Conservation (phyloP, 768 basidiomycete genomes). For the Trametes cingulata region DNA sequence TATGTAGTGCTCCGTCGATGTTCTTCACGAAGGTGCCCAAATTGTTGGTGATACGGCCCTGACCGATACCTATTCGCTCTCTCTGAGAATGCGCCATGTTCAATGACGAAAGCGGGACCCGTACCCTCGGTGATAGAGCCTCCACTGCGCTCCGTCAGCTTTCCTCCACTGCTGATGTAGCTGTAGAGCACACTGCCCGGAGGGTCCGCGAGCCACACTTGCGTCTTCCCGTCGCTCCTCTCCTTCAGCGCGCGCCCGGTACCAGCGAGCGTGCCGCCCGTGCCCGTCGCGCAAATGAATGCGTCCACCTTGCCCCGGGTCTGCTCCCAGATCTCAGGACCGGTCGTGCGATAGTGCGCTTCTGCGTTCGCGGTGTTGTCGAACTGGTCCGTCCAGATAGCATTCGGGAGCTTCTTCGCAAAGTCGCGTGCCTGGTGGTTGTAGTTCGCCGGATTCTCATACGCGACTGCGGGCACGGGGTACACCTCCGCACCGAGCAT, state of each 20-base stretch:
- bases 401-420: slow-evolving; percentile 71
- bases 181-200: slow-evolving; percentile 91
- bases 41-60: slow-evolving; percentile 94
- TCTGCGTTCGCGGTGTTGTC: slow-evolving; percentile 92
- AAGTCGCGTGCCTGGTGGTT: slow-evolving; percentile 96
- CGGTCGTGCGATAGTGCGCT: slow-evolving; percentile 87
- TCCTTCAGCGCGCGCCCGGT: slow-evolving; percentile 83
- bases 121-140: slow-evolving; percentile 91
- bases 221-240: slow-evolving; percentile 71
- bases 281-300: slow-evolving; percentile 95
- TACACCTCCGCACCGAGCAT: slow-evolving; percentile 98
- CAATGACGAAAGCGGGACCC: neutral
- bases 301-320: slow-evolving; percentile 76
- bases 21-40: slow-evolving; percentile 78
- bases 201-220: slow-evolving; percentile 95
- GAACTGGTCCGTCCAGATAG: slow-evolving; percentile 98
- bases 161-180: slow-evolving; percentile 79
- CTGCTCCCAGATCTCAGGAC: slow-evolving; percentile 97
- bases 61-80: slow-evolving; percentile 77
- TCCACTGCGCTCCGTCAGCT: slow-evolving; percentile 74
- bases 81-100: neutral
- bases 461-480: slow-evolving; percentile 95
- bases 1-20: slow-evolving; percentile 79
- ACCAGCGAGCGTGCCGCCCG: slow-evolving; percentile 94
- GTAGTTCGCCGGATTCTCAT: slow-evolving; percentile 93